Evolutionary conservation across 495 filamentous ascomycete genomes (phyloP), one percentile per base, ranked within the genome.

Genomic region (Neurospora sp.): DNA sequence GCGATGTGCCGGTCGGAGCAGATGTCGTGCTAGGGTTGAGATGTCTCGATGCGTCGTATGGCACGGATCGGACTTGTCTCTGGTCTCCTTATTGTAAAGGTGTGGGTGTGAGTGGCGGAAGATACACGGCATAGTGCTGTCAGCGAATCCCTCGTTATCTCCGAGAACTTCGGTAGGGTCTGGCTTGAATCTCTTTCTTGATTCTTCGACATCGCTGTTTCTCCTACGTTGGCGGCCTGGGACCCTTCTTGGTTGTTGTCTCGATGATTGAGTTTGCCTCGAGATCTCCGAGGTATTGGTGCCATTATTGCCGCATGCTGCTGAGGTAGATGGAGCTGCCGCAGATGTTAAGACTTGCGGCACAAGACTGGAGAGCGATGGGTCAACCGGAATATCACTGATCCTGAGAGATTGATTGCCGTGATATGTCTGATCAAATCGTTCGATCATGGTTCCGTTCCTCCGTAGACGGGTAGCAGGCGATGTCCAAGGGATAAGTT

Each of bases 11-110:
- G 79, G 77, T 44, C 81, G 69, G 27, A 73, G 73, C 2, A 82
- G 73, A 66, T 82, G 81, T 37, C 81, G 79, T 9, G 80, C 79
- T 31, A 82, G 74, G 44, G 79, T 81, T 10, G 81, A 81, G 69
- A 82, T 81, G 23, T 82, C 78, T 71, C 77, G 75, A 71, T 81
- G 81, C n/a, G 73, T 27, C 9, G 81, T 78, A 54, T 82, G 81
- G 71, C 81, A 82, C 0, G 81, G 77, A 10, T 76, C 76, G 70
- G 78, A 82, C 42, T 77, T 81, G 14, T 81, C 78, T 35, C 74
- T 75, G 31, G 76, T 78, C 42, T 76, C 75, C 23, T 72, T 78
- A 59, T 80, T 76, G 69, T 81, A 81, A 48, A 80, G 79, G 16
- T 72, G 46, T 3, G 80, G 80, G 70, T 81, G 79, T 16, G 78